Evolutionary conservation across 2,329 filamentous ascomycete genomes (phyloP).

Genomic region (Pseudomassariella vexata): DNA sequence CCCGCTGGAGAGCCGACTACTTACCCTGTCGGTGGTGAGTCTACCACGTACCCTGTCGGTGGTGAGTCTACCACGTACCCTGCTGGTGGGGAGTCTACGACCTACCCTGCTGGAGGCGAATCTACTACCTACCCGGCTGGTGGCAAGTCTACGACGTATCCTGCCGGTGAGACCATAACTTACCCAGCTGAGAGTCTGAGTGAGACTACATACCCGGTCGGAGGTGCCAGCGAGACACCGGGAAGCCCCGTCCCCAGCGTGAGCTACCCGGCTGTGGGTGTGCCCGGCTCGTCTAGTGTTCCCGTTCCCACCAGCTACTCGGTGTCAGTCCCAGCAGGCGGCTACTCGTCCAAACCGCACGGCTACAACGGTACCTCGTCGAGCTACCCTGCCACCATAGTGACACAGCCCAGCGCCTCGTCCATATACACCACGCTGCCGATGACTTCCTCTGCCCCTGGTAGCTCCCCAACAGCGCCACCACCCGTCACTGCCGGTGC

Average conservation of each 20-base stretch:
- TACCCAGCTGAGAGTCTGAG: slow-evolving; percentile 1
- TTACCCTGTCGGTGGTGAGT: slow-evolving; percentile 2
- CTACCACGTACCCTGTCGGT: neutral
- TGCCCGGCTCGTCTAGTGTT: too few relatives aligned
- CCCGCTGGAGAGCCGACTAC: neutral
- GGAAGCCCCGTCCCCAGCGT: neutral
- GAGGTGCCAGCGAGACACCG: neutral
- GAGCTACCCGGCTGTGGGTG: slow-evolving; percentile 1
- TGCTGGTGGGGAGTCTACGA: slow-evolving; percentile 2
- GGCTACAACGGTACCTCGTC: slow-evolving; percentile 2
- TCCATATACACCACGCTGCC: neutral
- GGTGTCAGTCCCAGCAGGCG: slow-evolving; percentile 2
- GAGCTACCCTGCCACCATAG: neutral
- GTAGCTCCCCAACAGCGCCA: neutral
- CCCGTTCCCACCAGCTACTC: neutral
- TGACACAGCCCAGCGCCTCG: slow-evolving; percentile 1
- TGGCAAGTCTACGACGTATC: too few relatives aligned
- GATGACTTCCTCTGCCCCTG: slow-evolving; percentile 2
- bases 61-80: neutral
- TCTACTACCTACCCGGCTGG: slow-evolving; percentile 1
- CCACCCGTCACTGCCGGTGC: slow-evolving; percentile 4
- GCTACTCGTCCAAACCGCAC: slow-evolving; percentile 9
- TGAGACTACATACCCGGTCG: neutral
- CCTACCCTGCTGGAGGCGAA: too few relatives aligned
- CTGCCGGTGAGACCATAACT: too few relatives aligned